Conservation (phyloP, 1,139 yeast species). For the Suhomyces bribrorum region DNA sequence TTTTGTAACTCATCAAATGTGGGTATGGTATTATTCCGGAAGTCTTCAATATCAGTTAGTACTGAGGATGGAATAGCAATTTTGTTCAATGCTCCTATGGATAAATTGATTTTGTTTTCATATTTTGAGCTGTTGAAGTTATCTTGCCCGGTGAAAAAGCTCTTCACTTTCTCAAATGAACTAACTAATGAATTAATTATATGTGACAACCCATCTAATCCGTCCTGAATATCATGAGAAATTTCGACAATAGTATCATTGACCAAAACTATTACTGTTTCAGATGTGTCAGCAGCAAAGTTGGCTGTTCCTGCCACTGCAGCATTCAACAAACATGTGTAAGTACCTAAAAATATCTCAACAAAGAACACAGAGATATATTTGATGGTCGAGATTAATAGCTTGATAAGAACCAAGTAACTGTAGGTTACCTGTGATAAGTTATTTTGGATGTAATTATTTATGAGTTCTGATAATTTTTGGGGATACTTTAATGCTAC, state of each 20-base stretch:
- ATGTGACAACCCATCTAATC: constrained; percentile 54
- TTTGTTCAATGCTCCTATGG: constrained; percentile 55
- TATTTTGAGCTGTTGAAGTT: constrained; percentile 10
- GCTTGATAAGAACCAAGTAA: constrained; percentile 14
- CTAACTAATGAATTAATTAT: constrained; percentile 51
- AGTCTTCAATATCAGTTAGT: constrained; percentile 14
- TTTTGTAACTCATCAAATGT: constrained; percentile 16
- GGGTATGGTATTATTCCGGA: constrained; percentile 14
- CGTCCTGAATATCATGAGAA: constrained; percentile 62
- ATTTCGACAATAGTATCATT: constrained; percentile 58
- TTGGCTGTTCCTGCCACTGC: constrained; percentile 72
- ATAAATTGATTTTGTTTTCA: constrained; percentile 53
- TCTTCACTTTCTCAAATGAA: constrained; percentile 49
- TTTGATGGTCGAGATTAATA: constrained; percentile 58
- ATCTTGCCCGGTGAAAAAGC: constrained; percentile 45
- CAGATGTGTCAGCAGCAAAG: constrained; percentile 74
- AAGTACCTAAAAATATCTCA: constrained; percentile 79
- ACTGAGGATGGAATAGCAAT: constrained; percentile 56
- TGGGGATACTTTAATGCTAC: constrained; percentile 53
- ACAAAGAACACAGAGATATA: constrained; percentile 62
- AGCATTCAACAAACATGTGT: constrained; percentile 76
- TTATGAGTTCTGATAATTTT: constrained; percentile 55
- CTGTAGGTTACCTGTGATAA: constrained; percentile 12
- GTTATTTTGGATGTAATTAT: constrained; percentile 27
- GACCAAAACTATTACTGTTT: constrained; percentile 56